A percentile compares a stretch with the other conserved stretches of the same genome.
These are phyloP conservation scores for Colletotrichum coccodes DNA, from an alignment of 2,329 filamentous ascomycete genomes.

Conservation along the genomic window DNA sequence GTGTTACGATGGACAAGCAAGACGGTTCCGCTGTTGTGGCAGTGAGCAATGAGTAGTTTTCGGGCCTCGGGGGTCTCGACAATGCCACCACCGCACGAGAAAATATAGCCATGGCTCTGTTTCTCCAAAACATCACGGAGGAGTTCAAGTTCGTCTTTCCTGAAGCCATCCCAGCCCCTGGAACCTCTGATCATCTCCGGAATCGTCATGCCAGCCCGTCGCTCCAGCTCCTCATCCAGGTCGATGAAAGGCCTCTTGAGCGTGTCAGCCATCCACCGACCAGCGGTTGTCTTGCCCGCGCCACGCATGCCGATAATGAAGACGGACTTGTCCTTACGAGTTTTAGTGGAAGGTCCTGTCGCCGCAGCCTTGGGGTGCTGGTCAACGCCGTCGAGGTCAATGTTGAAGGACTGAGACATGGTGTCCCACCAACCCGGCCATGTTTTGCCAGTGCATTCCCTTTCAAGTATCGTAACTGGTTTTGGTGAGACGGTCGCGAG, in stretches of 20 bases:
- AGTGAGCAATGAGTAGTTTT: slow-evolving; percentile 78
- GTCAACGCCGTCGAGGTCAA: slow-evolving; percentile 81
- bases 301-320: slow-evolving; percentile 98
- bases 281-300: slow-evolving; percentile 94
- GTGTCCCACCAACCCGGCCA: slow-evolving; percentile 99
- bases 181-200: slow-evolving; percentile 82
- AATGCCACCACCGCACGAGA: slow-evolving; percentile 93
- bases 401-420: slow-evolving; percentile 80
- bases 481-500: slow-evolving; percentile 77
- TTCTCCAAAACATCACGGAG: slow-evolving; percentile 80
- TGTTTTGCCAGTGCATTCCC: slow-evolving; percentile 95
- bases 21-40: slow-evolving; percentile 82
- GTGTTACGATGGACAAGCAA: slow-evolving; percentile 90
- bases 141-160: slow-evolving; percentile 79
- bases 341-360: slow-evolving; percentile 35
- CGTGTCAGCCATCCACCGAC: slow-evolving; percentile 82
- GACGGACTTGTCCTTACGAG: slow-evolving; percentile 70
- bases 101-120: slow-evolving; percentile 79
- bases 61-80: slow-evolving; percentile 88
- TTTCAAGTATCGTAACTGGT: slow-evolving; percentile 83
- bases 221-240: slow-evolving; percentile 88
- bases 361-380: slow-evolving; percentile 37
- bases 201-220: slow-evolving; percentile 77
- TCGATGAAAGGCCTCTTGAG: slow-evolving; percentile 85
- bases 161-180: slow-evolving; percentile 88